Evolutionary conservation across 371 early-diverging fungal genomes (phyloP).

Genomic region (Capniomyces stellatus): DNA sequence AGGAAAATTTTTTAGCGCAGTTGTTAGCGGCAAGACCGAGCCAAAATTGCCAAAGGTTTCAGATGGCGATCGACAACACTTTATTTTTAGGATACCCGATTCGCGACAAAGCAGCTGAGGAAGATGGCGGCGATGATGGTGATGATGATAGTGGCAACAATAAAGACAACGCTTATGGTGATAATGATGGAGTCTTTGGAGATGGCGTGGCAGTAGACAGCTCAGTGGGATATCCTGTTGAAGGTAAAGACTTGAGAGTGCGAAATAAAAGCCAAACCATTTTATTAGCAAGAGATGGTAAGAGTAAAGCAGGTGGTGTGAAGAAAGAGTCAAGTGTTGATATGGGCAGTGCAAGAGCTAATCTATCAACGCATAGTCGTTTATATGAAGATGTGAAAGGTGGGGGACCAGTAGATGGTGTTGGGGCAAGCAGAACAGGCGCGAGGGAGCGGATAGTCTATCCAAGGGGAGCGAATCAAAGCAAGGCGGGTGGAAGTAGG

Average conservation of each 20-base stretch:
- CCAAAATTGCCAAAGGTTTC: conserved; percentile 22
- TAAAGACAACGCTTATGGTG: too few species aligned
- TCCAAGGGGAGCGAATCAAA: background rate
- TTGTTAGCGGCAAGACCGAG: conserved; percentile 21
- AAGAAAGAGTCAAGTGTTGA: background rate
- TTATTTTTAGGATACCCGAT: conserved; percentile 20
- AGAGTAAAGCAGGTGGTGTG: background rate
- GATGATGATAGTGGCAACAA: conserved; percentile 5
- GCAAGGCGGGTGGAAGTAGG: background rate
- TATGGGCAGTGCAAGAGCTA: background rate
- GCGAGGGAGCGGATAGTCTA: background rate
- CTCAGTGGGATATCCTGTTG: too few species aligned
- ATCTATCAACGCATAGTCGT: background rate
- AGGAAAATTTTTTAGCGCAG: conserved; percentile 18
- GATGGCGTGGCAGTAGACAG: too few species aligned
- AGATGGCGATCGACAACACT: conserved; percentile 20
- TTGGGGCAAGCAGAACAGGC: background rate
- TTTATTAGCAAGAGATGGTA: too few species aligned
- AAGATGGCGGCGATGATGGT: conserved; percentile 20
- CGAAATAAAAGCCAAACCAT: background rate
- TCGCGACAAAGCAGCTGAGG: conserved; percentile 14
- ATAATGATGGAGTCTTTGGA: too few species aligned
- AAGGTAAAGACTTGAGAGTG: too few species aligned
- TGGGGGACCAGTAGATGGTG: background rate
- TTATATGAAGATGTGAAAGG: too few species aligned